These are phyloP conservation scores for Teratosphaeria nubilosa DNA, from an alignment of 2,329 filamentous ascomycete genomes.

Conservation along the genomic window DNA sequence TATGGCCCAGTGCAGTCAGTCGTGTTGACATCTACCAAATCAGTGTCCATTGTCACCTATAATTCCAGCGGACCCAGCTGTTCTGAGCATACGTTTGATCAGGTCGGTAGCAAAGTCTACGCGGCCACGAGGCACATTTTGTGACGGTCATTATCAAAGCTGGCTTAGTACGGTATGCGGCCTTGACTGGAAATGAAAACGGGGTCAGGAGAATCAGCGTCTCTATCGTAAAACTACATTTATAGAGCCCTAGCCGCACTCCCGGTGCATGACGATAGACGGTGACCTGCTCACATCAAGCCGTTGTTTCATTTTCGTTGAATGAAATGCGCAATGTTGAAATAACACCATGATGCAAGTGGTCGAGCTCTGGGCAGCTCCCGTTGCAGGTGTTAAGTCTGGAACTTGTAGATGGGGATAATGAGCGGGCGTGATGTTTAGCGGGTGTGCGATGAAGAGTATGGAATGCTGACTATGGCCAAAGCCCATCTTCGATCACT, in stretches of 20 bases:
- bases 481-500: no score
- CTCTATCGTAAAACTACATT: no score
- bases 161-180: no score
- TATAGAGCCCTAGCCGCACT: no score
- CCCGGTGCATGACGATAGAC: no score
- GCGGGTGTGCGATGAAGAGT: no score
- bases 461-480: no score
- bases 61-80: neutral
- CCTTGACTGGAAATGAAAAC: no score
- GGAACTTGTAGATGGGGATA: neutral
- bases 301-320: neutral
- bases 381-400: neutral
- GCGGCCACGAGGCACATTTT: neutral
- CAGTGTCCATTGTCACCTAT: neutral
- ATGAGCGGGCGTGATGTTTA: neutral
- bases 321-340: neutral
- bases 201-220: no score
- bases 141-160: neutral
- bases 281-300: no score
- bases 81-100: neutral
- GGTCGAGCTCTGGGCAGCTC: neutral
- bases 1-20: neutral
- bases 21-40: neutral
- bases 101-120: neutral
- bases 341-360: neutral